Percentiles rank a stretch among this genome's conserved stretches.
Conservation (phyloP, 2,329 filamentous ascomycete genomes). For the Plenodomus lindquistii region DNA sequence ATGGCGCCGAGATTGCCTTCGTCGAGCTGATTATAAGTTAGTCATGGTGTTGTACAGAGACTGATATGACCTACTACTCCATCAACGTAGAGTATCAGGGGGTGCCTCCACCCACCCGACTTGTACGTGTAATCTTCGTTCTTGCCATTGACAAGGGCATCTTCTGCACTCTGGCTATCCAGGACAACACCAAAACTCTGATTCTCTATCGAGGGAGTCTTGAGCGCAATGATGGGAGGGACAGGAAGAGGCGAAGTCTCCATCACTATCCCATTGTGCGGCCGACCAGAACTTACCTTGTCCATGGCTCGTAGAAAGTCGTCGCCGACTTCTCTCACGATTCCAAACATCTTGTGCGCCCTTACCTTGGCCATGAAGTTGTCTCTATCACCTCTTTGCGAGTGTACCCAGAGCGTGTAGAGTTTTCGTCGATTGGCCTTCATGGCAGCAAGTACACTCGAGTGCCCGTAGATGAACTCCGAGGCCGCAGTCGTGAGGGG, state of each 20-base stretch:
- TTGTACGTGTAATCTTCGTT: constrained; percentile 55
- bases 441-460: constrained; percentile 79
- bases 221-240: constrained; percentile 65
- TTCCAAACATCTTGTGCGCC: constrained; percentile 20
- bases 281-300: constrained; percentile 78
- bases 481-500: constrained; percentile 84
- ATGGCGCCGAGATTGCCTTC: constrained; percentile 91
- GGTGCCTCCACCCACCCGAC: constrained; percentile 57
- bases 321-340: constrained; percentile 58
- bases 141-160: constrained; percentile 72
- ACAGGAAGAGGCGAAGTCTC: constrained; percentile 84
- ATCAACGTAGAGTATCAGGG: constrained; percentile 74
- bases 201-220: constrained; percentile 50
- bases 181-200: constrained; percentile 45
- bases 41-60: background rate
- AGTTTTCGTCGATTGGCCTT: constrained; percentile 69
- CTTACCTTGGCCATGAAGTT: constrained; percentile 24
- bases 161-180: constrained; percentile 73
- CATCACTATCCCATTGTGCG: constrained; percentile 87
- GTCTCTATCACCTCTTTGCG: constrained; percentile 22
- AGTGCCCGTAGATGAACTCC: constrained; percentile 86
- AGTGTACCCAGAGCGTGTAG: constrained; percentile 77
- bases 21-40: constrained; percentile 60
- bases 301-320: constrained; percentile 72
- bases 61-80: constrained; percentile 56